A percentile compares a stretch with the other conserved stretches of the same genome.
Evolutionary conservation across 75 land plant species (phyloP).

Genomic region (Ceratopteris richardii): DNA sequence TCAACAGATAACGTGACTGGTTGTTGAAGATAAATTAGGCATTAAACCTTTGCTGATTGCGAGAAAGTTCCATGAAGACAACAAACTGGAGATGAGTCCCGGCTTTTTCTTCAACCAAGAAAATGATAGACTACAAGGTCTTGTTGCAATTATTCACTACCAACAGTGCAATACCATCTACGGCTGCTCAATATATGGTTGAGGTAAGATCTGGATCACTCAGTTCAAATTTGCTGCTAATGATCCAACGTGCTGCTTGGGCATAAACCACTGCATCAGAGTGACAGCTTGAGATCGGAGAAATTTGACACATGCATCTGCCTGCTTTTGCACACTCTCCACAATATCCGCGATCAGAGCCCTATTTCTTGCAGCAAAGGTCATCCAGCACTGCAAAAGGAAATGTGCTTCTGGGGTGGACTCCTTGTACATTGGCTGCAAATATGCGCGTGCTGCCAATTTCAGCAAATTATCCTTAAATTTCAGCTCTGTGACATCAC

Average conservation of each 20-base stretch:
- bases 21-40: no score
- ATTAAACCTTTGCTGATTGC: no score
- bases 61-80: no score
- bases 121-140: no score
- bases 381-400: not conserved
- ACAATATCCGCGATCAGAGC: not conserved
- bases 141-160: no score
- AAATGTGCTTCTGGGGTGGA: not conserved
- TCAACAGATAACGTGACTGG: no score
- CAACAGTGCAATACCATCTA: no score
- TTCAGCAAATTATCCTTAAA: conserved; percentile 5
- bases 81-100: no score
- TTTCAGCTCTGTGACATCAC: not conserved
- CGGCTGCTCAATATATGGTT: no score
- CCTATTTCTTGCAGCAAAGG: not conserved
- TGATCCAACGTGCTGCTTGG: not conserved
- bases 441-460: not conserved
- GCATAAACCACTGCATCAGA: not conserved
- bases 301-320: not conserved
- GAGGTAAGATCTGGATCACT: no score
- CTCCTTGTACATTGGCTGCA: not conserved
- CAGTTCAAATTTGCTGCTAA: no score
- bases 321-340: not conserved
- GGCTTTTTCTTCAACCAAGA: no score
- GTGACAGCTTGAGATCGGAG: not conserved